phyloP scores from a whole-genome alignment of 2,329 filamentous ascomycete genomes.

The Emmonsiellopsis sp. region DNA sequence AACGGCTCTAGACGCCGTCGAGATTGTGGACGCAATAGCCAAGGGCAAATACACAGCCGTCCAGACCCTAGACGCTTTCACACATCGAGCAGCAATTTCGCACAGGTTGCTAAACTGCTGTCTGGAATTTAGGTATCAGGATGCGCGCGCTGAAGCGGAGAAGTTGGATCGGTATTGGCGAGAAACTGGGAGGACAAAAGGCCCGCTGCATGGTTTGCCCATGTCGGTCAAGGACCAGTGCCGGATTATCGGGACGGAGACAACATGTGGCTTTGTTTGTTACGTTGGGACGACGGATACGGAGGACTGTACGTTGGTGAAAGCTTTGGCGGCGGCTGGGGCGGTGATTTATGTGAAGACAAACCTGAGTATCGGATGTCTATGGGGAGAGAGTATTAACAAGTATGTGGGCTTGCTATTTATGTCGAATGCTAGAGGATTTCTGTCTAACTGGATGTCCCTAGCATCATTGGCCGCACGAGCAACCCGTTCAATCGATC shows the following conservation, averaged over 20 bases:
- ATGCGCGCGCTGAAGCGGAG: conserved; percentile 7
- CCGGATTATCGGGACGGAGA: conserved; percentile 1
- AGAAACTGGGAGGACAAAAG: conserved; percentile 10
- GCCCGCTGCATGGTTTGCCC: conserved; percentile 17
- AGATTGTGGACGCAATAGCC: neutral
- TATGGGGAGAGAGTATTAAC: neutral
- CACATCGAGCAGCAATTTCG: conserved; percentile 16
- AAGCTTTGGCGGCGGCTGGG: neutral
- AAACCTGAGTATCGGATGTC: conserved; percentile 1
- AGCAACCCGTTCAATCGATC: conserved; percentile 55
- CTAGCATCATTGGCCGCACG: conserved; percentile 23
- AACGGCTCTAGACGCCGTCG: neutral
- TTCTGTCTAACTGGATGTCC: neutral
- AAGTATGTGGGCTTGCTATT: neutral
- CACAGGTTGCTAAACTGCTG: conserved; percentile 18
- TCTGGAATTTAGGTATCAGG: neutral
- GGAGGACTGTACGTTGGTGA: neutral
- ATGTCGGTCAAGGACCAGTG: conserved; percentile 16
- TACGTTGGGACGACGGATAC: neutral
- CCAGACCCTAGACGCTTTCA: conserved; percentile 11
- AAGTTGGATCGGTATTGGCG: conserved; percentile 12
- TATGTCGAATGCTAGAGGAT: neutral
- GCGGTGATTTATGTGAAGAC: conserved; percentile 33
- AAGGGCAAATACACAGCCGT: neutral
- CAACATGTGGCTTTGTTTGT: neutral